Evolutionary conservation across 148 eudicot genomes (phyloP).

Genomic region (Pharnaceum exiguum): DNA sequence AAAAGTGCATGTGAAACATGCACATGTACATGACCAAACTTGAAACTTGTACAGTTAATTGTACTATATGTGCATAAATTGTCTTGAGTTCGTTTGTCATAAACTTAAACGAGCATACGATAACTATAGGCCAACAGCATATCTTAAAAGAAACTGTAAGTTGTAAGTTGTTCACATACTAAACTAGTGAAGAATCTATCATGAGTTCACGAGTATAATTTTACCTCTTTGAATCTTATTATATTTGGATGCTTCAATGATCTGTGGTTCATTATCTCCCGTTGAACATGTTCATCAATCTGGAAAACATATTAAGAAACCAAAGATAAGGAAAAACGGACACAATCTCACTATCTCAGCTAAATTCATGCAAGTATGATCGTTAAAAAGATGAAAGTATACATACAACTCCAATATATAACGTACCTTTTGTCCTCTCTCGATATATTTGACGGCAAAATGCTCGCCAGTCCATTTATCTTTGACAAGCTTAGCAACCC

Average conservation of each 20-base stretch:
- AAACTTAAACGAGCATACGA: too few species aligned
- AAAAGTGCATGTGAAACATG: constrained; percentile 4
- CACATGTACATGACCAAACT: constrained; percentile 3
- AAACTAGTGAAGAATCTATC: too few species aligned
- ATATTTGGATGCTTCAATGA: constrained; percentile 71
- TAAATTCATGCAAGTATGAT: neutral
- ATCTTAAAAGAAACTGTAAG: too few species aligned
- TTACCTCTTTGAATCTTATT: constrained; percentile 68
- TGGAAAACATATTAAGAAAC: constrained; percentile 10
- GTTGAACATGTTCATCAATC: constrained; percentile 81
- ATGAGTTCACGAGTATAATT: neutral
- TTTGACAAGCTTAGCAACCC: constrained; percentile 43
- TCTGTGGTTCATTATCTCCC: constrained; percentile 79
- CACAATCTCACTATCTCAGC: neutral
- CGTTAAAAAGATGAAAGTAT: neutral
- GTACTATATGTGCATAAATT: too few species aligned
- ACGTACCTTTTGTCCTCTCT: constrained; percentile 61
- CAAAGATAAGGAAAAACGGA: neutral
- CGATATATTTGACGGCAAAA: constrained; percentile 62
- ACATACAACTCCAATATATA: neutral
- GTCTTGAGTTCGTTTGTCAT: too few species aligned
- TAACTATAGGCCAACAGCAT: too few species aligned
- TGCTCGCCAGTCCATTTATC: constrained; percentile 30
- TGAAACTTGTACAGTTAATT: too few species aligned
- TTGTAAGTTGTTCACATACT: too few species aligned